Conservation (phyloP, 352 stramenopile species). For the Phytopythium montanum region DNA sequence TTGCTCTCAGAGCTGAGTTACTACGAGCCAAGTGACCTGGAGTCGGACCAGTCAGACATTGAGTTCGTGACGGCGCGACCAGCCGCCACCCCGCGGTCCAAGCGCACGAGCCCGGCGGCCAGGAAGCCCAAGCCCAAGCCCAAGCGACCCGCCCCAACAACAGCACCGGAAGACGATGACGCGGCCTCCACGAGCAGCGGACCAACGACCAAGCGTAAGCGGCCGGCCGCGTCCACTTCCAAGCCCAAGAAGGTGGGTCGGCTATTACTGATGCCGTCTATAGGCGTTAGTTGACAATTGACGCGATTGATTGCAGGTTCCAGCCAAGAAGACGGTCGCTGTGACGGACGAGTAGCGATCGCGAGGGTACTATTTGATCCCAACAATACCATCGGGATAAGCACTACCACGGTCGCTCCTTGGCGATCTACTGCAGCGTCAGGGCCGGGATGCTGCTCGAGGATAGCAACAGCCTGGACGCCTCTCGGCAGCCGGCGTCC, state of each 20-base stretch:
- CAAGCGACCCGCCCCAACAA: background rate
- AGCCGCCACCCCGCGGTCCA: background rate
- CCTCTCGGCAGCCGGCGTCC: slow-evolving; percentile 69
- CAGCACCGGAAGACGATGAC: background rate
- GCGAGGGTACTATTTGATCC: background rate
- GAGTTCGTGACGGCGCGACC: slow-evolving; percentile 13
- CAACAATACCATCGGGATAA: too few species aligned
- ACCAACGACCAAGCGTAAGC: slow-evolving; percentile 11
- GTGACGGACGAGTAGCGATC: background rate
- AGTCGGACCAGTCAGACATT: slow-evolving; percentile 42
- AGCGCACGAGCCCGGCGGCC: background rate
- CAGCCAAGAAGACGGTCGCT: background rate
- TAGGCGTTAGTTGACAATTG: too few species aligned
- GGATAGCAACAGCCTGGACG: slow-evolving; percentile 45
- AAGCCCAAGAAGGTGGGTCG: slow-evolving; percentile 2
- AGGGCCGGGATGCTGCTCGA: slow-evolving; percentile 33
- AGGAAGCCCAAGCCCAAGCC: slow-evolving; percentile 9
- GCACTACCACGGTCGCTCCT: background rate
- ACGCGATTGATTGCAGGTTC: background rate
- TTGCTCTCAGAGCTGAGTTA: slow-evolving; percentile 33
- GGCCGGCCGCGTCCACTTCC: background rate
- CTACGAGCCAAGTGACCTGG: slow-evolving; percentile 40
- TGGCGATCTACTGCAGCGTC: slow-evolving; percentile 12
- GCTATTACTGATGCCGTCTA: too few species aligned
- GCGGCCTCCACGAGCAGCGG: background rate